Conservation (phyloP, 2,329 filamentous ascomycete genomes). For the Coleophoma cylindrospora region DNA sequence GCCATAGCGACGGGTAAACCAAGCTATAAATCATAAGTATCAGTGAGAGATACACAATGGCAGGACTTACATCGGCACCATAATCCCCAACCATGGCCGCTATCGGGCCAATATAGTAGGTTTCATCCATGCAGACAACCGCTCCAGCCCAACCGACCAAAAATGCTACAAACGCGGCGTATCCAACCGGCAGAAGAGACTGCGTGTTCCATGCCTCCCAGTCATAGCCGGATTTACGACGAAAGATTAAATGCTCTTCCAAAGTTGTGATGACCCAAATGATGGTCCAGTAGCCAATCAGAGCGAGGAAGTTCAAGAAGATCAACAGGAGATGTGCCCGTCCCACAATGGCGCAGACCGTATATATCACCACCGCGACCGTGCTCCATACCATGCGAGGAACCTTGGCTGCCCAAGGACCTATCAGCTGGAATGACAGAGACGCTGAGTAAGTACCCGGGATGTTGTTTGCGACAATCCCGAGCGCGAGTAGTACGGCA, state of each 20-base stretch:
- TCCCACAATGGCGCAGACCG: constrained; percentile 59
- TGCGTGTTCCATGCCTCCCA: constrained; percentile 58
- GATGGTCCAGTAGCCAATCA: constrained; percentile 63
- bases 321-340: constrained; percentile 55
- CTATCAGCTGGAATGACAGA: constrained; percentile 54
- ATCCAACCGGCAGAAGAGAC: constrained; percentile 53
- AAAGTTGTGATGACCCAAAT: constrained; percentile 60
- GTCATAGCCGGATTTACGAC: constrained; percentile 43
- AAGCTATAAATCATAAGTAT: not conserved
- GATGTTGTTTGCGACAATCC: constrained; percentile 57
- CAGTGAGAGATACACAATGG: constrained; percentile 41
- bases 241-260: constrained; percentile 59
- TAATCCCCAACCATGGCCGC: constrained; percentile 47
- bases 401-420: constrained; percentile 48
- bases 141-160: constrained; percentile 60
- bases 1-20: constrained; percentile 16
- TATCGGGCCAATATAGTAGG: constrained; percentile 60
- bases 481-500: constrained; percentile 58
- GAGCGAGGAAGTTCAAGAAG: constrained; percentile 63
- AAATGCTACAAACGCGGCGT: constrained; percentile 57
- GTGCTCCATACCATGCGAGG: constrained; percentile 64
- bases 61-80: constrained; percentile 25
- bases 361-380: constrained; percentile 55
- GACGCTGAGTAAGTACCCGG: not conserved
- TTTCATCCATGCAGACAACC: constrained; percentile 64